Evolutionary conservation across 371 early-diverging fungal species (phyloP).

Genomic region (Mortierella sp.): DNA sequence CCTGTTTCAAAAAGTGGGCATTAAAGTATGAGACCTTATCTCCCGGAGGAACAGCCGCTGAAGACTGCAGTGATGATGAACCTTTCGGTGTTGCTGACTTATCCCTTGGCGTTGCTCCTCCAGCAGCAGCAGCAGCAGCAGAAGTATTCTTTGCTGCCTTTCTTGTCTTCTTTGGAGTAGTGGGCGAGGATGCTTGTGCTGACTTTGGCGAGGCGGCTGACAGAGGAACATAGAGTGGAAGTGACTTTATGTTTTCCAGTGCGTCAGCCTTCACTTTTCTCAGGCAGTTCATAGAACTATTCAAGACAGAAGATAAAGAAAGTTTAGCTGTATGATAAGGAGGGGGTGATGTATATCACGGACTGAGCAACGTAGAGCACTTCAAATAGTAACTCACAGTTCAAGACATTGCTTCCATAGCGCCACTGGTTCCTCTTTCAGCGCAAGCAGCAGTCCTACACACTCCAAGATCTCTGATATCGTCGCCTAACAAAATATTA

Average conservation of each 20-base stretch:
- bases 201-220: conserved; percentile 22
- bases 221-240: conserved; percentile 28
- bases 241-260: conserved; percentile 37
- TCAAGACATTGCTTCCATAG: conserved; percentile 63
- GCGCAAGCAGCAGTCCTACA: conserved; percentile 67
- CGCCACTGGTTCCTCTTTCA: conserved; percentile 62
- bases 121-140: background rate
- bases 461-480: conserved; percentile 62
- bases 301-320: background rate
- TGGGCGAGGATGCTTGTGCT: conserved; percentile 10
- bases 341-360: no score
- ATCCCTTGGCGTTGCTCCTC: conserved; percentile 6
- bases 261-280: conserved; percentile 29
- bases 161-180: conserved; percentile 22
- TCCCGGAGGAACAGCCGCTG: no score
- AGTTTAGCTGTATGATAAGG: background rate
- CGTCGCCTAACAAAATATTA: conserved; percentile 53
- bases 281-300: conserved; percentile 31
- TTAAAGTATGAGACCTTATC: conserved; percentile 48
- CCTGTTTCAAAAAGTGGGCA: conserved; percentile 28
- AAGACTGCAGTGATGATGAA: background rate
- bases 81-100: conserved; percentile 9
- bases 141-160: conserved; percentile 18
- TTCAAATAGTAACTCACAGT: conserved; percentile 53
- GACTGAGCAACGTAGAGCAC: no score